These are phyloP conservation scores for Skeletonema costatum DNA, from an alignment of 108 stramenopile species.

Conservation along the genomic window DNA sequence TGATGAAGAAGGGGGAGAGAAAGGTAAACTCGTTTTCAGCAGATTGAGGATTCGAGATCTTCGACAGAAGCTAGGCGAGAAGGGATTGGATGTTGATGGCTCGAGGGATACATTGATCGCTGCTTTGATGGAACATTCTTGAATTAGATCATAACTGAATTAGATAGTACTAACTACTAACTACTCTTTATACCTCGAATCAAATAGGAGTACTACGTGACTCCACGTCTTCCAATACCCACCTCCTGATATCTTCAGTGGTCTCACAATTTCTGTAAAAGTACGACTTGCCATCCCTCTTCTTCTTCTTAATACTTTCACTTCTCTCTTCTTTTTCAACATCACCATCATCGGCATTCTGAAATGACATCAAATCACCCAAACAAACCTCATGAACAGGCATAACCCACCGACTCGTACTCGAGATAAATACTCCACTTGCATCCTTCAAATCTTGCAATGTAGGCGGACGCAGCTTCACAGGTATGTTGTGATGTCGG, in stretches of 20 bases:
- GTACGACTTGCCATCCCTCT: constrained; percentile 3
- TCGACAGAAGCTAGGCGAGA: no score
- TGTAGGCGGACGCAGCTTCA: constrained; percentile 42
- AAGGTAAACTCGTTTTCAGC: no score
- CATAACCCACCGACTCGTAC: constrained; percentile 45
- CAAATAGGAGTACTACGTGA: constrained; percentile 31
- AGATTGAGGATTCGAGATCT: no score
- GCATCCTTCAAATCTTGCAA: constrained; percentile 31
- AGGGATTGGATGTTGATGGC: no score
- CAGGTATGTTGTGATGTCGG: constrained; percentile 4
- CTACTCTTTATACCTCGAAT: no score
- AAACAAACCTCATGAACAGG: constrained; percentile 34
- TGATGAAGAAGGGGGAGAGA: no score
- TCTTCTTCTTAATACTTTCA: neutral
- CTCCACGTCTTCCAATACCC: constrained; percentile 38
- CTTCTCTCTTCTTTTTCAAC: neutral
- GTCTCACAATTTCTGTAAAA: constrained; percentile 22
- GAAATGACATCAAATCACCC: constrained; percentile 28
- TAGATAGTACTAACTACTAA: no score
- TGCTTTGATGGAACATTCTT: no score
- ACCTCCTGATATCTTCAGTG: constrained; percentile 18
- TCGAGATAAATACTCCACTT: constrained; percentile 41
- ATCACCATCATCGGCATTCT: neutral
- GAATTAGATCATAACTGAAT: no score
- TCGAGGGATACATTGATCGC: no score